Base-by-base conservation (phyloP, 441 rosid genomes). In the Adansonia grandidieri region DNA sequence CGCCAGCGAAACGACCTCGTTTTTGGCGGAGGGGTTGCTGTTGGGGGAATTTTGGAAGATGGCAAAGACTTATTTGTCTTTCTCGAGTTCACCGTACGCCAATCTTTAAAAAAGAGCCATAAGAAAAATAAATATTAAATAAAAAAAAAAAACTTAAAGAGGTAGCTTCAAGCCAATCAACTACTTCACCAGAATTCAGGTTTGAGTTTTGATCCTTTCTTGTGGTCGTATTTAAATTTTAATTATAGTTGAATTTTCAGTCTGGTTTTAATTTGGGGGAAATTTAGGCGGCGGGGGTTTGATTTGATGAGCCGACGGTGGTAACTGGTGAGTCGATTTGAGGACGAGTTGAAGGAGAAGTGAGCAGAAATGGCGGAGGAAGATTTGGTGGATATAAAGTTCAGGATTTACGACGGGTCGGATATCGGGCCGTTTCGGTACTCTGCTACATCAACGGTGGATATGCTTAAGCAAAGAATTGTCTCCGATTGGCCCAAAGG, bases 401-500 rank as follows among this genome's bases (percentile, higher is more conserved):
- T 95, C 88, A 89, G 97, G 88, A 83, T 95, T 62, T 93, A 85
- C 78, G 98, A 95, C 80, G 98, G 97, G 66, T 93, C 97, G 37
- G 98, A 95, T 73, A 88, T 95, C 86, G 98, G 98, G 5, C 98
- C 98, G 1, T 91, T 95, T 83, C 87, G 90, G 63, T 95, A 91
- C 91, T 89, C 97, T 1, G 71, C 94, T 13, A 87, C 97, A 0
- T 95, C 98, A 5, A 95, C 98, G 7, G 88, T 95, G 9, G 98
- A 95, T 77, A 82, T 90, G 84, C 91, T 95, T 64, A 95, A 95
- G 89, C 98, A 95, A 85, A 85, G 97, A 77, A 89, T 95, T 61
- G 91, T 95, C 74, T 89, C 95, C 53, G 97, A 95, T 88, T 95
- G 97, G 98, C 98, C 98, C 45, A 93, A 89, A 93, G 98, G 97